Base-by-base conservation (phyloP, 192 early-diverging fungal species). In the Podila epigama region DNA sequence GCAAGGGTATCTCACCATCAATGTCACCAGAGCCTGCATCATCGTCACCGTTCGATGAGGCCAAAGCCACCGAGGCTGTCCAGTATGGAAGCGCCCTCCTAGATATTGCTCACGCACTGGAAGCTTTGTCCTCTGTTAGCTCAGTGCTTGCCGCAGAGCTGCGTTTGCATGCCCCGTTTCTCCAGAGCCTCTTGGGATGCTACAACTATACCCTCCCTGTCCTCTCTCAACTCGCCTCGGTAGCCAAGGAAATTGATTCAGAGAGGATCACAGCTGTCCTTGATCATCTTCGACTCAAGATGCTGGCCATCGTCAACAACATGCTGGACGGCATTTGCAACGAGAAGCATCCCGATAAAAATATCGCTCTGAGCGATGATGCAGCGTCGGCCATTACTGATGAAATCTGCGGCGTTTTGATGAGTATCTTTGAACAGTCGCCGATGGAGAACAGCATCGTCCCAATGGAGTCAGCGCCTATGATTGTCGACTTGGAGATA, bases 401-500 rank as follows among this genome's bases (percentile, higher is more conserved):
- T 39, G 28, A 33, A 15, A 61, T 91, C 31, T 87, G 82, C 61
- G 72, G 85, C 27, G 63, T 86, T 22, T 42, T 92, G 16, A 66
- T 92, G 20, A 63, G 63, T 8, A 75, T 93, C 16, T 81, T 95
- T 65, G 92, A 95, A 37, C 59, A 75, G n/a, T 86, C 87, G 34
- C 81, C 77, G 7, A 73, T 92, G 16, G 84, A 88, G n/a, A 84
- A 84, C 10, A 68, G 86, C 4, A 75, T 89, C 22, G 48, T 55
- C 5, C 89, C 88, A 12, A 88, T 95, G 61, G 52, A 64, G 1
- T 87, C 91, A 64, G 94, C 93, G 2, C 93, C 96, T n/a, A 80
- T 96, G 59, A 70, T 96, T 36, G 75, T 97, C 16, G 96, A 97
- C 70, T 72, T 95, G 31, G 92, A 97, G 75, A 84, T 94, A 36